A percentile compares a stretch with the other conserved stretches of the same genome.
These are phyloP conservation scores for Jatropha multifida DNA, from an alignment of 441 rosid species.

Conservation along the genomic window DNA sequence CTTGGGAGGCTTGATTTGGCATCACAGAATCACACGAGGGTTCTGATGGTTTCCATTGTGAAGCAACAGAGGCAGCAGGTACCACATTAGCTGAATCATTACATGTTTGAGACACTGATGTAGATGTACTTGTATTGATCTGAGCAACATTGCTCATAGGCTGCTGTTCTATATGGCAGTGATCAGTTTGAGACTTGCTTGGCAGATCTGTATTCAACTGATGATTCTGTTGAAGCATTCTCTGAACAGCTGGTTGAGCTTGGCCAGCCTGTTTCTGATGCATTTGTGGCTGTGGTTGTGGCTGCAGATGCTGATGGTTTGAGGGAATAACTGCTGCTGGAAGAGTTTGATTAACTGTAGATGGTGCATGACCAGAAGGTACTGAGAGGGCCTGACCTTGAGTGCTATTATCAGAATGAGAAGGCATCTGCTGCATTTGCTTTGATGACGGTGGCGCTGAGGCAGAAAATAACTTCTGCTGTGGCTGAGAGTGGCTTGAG, in stretches of 20 bases:
- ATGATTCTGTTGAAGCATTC: constrained; percentile 63
- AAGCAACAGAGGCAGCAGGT: constrained; percentile 37
- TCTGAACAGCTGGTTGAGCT: constrained; percentile 51
- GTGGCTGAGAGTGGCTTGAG: constrained; percentile 56
- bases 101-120: constrained; percentile 45
- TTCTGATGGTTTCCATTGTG: constrained; percentile 63
- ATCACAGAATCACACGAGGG: constrained; percentile 39
- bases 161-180: constrained; percentile 47
- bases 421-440: constrained; percentile 57
- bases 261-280: constrained; percentile 72
- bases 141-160: constrained; percentile 42
- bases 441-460: constrained; percentile 42
- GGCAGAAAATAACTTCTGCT: constrained; percentile 54
- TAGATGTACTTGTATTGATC: constrained; percentile 35
- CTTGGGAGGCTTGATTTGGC: constrained; percentile 44
- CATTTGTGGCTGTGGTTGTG: constrained; percentile 41
- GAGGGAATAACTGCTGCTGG: constrained; percentile 51
- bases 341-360: constrained; percentile 50
- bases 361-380: constrained; percentile 43
- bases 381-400: constrained; percentile 61
- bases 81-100: constrained; percentile 44
- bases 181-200: constrained; percentile 61
- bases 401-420: constrained; percentile 56
- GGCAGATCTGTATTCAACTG: constrained; percentile 48
- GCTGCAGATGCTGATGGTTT: constrained; percentile 67